Evolutionary conservation across 495 filamentous ascomycete species (phyloP).

Genomic region (Penicillium samsonianum): DNA sequence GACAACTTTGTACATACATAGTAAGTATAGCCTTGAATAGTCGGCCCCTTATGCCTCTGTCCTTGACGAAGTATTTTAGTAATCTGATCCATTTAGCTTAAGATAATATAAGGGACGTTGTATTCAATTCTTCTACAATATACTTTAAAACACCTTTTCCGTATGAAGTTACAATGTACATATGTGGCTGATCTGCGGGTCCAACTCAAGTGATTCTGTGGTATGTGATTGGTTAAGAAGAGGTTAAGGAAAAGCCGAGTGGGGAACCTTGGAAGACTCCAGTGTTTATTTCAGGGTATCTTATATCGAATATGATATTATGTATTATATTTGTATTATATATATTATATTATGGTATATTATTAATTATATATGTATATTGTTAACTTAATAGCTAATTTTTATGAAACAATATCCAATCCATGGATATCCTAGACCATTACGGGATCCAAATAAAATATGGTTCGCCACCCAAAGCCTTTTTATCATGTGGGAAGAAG

Average conservation of each 20-base stretch:
- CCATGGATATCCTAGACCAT: neutral
- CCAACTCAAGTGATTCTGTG: neutral
- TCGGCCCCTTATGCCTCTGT: no score
- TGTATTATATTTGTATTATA: neutral
- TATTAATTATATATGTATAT: no score
- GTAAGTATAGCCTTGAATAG: neutral
- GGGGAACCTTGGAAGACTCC: neutral
- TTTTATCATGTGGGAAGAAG: neutral
- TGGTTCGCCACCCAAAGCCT: conserved; percentile 12
- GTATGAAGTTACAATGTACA: neutral
- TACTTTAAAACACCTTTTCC: no score
- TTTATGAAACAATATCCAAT: neutral
- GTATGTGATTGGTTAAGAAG: conserved; percentile 11
- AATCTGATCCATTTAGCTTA: neutral
- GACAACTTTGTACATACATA: neutral
- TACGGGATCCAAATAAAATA: neutral
- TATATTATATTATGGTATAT: neutral
- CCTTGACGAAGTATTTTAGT: neutral
- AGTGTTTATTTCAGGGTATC: neutral
- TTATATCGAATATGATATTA: neutral
- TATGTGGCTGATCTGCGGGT: conserved; percentile 2
- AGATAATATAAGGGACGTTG: no score
- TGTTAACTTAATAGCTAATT: neutral
- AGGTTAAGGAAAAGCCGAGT: conserved; percentile 17
- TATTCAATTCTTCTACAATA: neutral